A percentile compares a stretch with the other conserved stretches of the same genome.
Conservation (phyloP, 2,329 filamentous ascomycete genomes). For the Colletotrichum lentis region DNA sequence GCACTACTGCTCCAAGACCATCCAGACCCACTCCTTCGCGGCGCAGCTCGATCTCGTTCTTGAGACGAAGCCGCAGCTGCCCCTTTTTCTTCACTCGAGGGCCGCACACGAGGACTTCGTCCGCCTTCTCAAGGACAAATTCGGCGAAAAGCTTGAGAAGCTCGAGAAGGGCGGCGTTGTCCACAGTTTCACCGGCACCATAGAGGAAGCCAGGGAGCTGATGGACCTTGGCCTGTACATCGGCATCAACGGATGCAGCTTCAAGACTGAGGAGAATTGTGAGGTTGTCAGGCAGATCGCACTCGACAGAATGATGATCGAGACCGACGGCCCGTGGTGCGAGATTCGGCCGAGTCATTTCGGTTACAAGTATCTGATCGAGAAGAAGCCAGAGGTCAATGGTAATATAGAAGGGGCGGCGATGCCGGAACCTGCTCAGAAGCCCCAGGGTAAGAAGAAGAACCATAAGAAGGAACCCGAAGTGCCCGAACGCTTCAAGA, state of each 20-base stretch:
- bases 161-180: slow-evolving; percentile 83
- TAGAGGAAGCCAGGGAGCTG: slow-evolving; percentile 83
- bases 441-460: slow-evolving; percentile 54
- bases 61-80: slow-evolving; percentile 73
- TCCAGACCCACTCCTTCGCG: slow-evolving; percentile 86
- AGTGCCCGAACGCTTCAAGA: slow-evolving; percentile 76
- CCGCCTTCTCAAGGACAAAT: slow-evolving; percentile 67
- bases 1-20: slow-evolving; percentile 78
- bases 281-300: slow-evolving; percentile 82
- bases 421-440: slow-evolving; percentile 36
- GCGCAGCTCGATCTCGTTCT: slow-evolving; percentile 82
- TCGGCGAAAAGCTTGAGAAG: slow-evolving; percentile 66
- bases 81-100: slow-evolving; percentile 90
- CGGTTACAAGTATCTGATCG: slow-evolving; percentile 73
- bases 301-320: slow-evolving; percentile 84
- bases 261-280: slow-evolving; percentile 94
- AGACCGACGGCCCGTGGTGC: slow-evolving; percentile 98
- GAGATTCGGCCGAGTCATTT: slow-evolving; percentile 92
- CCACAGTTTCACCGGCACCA: slow-evolving; percentile 91
- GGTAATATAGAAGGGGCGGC: slow-evolving; percentile 37
- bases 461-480: slow-evolving; percentile 69
- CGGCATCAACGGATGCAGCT: slow-evolving; percentile 94
- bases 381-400: slow-evolving; percentile 48
- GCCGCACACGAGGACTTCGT: slow-evolving; percentile 90
- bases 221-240: slow-evolving; percentile 85